Conservation (phyloP, 1,139 yeast genomes). For the Kurtzmaniella quercitrusa region DNA sequence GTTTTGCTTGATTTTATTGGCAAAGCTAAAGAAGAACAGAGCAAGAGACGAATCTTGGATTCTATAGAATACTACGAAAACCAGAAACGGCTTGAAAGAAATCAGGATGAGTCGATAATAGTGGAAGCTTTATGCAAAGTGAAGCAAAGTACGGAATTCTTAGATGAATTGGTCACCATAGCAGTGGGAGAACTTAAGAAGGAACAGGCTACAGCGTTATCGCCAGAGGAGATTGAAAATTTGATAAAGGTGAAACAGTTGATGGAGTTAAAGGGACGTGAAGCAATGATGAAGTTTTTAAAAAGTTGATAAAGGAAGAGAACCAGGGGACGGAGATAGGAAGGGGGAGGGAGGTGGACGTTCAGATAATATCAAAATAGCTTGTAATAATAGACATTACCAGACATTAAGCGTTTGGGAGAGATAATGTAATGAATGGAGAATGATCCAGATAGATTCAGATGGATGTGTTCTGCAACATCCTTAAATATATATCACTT, state of each 20-base stretch:
- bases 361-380: neutral
- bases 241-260: constrained; percentile 50
- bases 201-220: neutral
- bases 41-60: constrained; percentile 23
- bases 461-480: too few relatives aligned
- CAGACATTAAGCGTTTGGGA: neutral
- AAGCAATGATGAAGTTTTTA: constrained; percentile 58
- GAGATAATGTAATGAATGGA: neutral
- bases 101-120: constrained; percentile 20
- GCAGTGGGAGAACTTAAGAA: constrained; percentile 12
- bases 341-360: too few relatives aligned
- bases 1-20: constrained; percentile 72
- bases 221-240: constrained; percentile 45
- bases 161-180: constrained; percentile 23
- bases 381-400: neutral
- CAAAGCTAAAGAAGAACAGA: constrained; percentile 31
- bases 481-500: too few relatives aligned
- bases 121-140: constrained; percentile 22
- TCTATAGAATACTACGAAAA: constrained; percentile 22
- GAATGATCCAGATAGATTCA: too few relatives aligned
- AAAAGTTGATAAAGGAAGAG: constrained; percentile 8
- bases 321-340: too few relatives aligned
- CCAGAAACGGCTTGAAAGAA: constrained; percentile 16
- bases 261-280: constrained; percentile 66
- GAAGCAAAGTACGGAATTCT: constrained; percentile 14